Base-by-base conservation (phyloP, 192 early-diverging fungal genomes). In the Podila minutissima region DNA sequence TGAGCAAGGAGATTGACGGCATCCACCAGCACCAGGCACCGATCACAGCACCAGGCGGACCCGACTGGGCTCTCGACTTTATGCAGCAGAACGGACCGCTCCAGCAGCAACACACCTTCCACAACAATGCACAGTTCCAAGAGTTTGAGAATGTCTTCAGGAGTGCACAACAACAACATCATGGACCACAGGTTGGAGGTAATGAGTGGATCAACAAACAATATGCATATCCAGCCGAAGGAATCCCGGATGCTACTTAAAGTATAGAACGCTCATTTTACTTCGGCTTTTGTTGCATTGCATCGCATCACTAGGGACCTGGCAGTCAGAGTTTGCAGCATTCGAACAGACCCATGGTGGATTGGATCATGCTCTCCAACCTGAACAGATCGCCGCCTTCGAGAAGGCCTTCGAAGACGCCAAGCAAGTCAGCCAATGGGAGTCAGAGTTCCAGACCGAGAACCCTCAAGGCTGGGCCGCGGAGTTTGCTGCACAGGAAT, bases 61-160 rank as follows among this genome's bases (percentile, higher is more conserved):
- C 71, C 4, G 86, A 92, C 77, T 97, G 94, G 94, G 86, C 91
- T 2, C 72, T 85, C 29, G 93, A 94, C 64, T 95, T 94, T 78
- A 86, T 89, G 73, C 72, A 79, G 3, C 74, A 72, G 17, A 69
- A 51, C 35, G 62, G 61, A 48, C 74, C 41, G 5, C 75, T 62
- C 33, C 74, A 67, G 32, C 74, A 82, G 26, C 88, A 91, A 48
- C 90, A 88, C 50, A 59, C 75, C 15, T 66, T 73, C 22, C 67
- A 74, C 28, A 68, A 79, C 37, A 66, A 78, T 37, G 29, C 70
- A 7, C 69, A 82, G 58, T 83, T 85, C 41, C 83, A 88, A 67
- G 83, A 87, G 29, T 87, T 90, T 66, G 84, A 90, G 19, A 70
- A 75, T 38, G 75, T 75, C 13, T 87, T 81, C 50, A 26, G 58